phyloP scores from a whole-genome alignment of 2,329 filamentous ascomycete species.

The Rutstroemia sp. region DNA sequence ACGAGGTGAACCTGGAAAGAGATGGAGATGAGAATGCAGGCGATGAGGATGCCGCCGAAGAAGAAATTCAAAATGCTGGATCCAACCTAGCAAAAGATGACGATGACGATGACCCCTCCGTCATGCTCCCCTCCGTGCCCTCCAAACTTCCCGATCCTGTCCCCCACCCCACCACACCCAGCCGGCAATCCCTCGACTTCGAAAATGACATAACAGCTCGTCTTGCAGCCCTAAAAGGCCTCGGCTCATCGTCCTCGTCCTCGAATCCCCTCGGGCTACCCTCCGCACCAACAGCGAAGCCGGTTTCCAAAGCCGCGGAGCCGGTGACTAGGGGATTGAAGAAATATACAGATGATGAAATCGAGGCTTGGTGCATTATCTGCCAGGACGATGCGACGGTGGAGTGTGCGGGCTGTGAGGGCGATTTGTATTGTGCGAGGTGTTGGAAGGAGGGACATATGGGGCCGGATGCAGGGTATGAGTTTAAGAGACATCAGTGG shows the following conservation, averaged over 20 bases:
- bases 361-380: constrained; percentile 73
- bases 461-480: constrained; percentile 59
- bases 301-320: constrained; percentile 3
- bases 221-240: constrained; percentile 23
- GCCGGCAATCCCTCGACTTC: constrained; percentile 23
- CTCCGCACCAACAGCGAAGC: constrained; percentile 26
- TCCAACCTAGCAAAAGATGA: not conserved
- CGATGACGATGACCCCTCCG: not conserved
- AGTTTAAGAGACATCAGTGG: constrained; percentile 63
- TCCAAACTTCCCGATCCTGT: constrained; percentile 15
- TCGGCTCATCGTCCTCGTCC: not conserved
- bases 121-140: constrained; percentile 23
- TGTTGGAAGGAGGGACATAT: constrained; percentile 81
- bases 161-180: constrained; percentile 1
- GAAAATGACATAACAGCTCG: constrained; percentile 25
- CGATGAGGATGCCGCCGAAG: not conserved
- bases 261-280: constrained; percentile 22
- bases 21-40: not conserved
- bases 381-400: constrained; percentile 73
- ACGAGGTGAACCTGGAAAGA: constrained; percentile 25
- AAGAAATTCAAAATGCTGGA: not conserved
- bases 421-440: constrained; percentile 64
- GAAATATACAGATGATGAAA: constrained; percentile 59
- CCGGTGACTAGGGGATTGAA: constrained; percentile 10
- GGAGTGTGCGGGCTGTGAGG: constrained; percentile 64